Evolutionary conservation across 768 basidiomycete species (phyloP).

Genomic region (Pholiota molesta): DNA sequence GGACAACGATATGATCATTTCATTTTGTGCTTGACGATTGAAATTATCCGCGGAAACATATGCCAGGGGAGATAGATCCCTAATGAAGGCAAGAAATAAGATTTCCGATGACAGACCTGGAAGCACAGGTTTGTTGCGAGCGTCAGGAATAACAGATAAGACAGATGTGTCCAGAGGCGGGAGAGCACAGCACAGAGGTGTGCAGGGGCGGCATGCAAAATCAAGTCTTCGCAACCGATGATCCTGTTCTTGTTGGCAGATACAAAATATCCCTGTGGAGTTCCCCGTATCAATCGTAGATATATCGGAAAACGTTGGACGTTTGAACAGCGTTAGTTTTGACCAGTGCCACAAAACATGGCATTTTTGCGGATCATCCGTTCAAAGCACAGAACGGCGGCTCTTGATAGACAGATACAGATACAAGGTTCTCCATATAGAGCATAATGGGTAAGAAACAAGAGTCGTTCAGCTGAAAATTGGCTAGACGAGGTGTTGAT

Average conservation of each 20-base stretch:
- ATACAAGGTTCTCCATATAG: too few relatives aligned
- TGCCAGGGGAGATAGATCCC: not conserved
- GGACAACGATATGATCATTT: not conserved
- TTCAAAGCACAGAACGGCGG: too few relatives aligned
- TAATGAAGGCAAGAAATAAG: not conserved
- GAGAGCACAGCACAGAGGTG: not conserved
- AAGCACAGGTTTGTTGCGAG: not conserved
- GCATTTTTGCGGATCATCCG: too few relatives aligned
- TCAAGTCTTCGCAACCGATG: not conserved
- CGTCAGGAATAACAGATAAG: not conserved
- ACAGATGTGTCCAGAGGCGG: not conserved
- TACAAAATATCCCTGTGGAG: not conserved
- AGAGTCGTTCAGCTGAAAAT: not conserved
- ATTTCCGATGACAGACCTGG: not conserved
- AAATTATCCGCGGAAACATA: not conserved
- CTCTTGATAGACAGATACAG: too few relatives aligned
- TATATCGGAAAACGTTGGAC: too few relatives aligned
- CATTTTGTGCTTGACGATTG: not conserved
- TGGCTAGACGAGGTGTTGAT: not conserved
- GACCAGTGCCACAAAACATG: too few relatives aligned
- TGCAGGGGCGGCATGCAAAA: not conserved
- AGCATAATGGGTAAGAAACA: not conserved
- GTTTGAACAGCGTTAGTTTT: too few relatives aligned
- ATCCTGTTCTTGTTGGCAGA: not conserved
- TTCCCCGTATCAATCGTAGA: too few relatives aligned